Percentiles rank a stretch among this genome's conserved stretches.
Conservation (phyloP, 2,329 filamentous ascomycete genomes). For the Lasiodiplodia citricola region DNA sequence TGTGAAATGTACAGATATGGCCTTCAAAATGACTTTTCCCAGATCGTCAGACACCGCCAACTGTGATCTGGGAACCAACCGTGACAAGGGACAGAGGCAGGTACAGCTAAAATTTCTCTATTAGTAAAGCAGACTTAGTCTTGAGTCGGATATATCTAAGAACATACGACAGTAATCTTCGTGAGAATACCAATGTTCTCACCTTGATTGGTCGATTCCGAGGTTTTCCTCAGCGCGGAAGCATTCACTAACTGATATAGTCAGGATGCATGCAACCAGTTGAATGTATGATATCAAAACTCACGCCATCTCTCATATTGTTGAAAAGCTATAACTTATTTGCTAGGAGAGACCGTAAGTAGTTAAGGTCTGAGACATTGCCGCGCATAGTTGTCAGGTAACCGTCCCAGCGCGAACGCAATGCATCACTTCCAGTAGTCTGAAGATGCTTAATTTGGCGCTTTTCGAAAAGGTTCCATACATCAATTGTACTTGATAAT, state of each 20-base stretch:
- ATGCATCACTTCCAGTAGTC: background rate
- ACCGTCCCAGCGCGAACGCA: conserved; percentile 3
- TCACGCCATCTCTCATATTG: conserved; percentile 20
- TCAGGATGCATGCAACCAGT: background rate
- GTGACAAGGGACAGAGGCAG: too few relatives aligned
- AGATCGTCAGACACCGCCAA: too few relatives aligned
- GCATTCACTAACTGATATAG: background rate
- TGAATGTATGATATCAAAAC: background rate
- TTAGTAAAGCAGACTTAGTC: too few relatives aligned
- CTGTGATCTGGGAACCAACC: too few relatives aligned
- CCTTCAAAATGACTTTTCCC: too few relatives aligned
- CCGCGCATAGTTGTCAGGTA: background rate
- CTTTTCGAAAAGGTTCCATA: conserved; percentile 13
- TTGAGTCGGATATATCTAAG: too few relatives aligned
- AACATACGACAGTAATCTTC: too few relatives aligned
- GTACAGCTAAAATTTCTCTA: too few relatives aligned
- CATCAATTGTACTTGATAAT: conserved; percentile 7
- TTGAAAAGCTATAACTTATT: conserved; percentile 24
- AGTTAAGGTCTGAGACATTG: conserved; percentile 14
- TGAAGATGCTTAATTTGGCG: conserved; percentile 1
- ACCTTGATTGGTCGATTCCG: too few relatives aligned
- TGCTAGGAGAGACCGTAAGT: background rate
- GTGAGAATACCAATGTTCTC: too few relatives aligned
- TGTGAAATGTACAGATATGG: too few relatives aligned
- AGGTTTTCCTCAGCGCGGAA: too few relatives aligned